These are phyloP conservation scores for Microstegium vimineum DNA, from an alignment of 176 grass and related monocot species.

Conservation along the genomic window DNA sequence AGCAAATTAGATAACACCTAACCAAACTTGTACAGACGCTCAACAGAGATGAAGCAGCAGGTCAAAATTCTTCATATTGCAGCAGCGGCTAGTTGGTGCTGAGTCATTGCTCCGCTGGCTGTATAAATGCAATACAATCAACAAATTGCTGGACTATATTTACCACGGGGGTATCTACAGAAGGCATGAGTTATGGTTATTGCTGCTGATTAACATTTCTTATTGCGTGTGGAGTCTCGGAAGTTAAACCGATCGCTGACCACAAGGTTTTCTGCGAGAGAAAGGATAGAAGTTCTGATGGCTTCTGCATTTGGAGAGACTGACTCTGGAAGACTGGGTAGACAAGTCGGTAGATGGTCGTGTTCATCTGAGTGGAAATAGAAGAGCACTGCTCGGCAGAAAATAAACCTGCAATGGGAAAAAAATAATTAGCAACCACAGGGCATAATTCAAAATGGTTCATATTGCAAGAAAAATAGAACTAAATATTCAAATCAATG, in stretches of 20 bases:
- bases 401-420: constrained; percentile 81
- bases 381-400: constrained; percentile 79
- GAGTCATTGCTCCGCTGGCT: constrained; percentile 9
- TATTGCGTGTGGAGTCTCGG: constrained; percentile 26
- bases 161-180: constrained; percentile 93
- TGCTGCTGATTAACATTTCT: constrained; percentile 42
- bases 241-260: constrained; percentile 74
- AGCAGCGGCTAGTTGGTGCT: constrained; percentile 17
- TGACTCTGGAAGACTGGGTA: constrained; percentile 69
- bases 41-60: constrained; percentile 31
- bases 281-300: constrained; percentile 54
- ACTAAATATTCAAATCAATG: neutral
- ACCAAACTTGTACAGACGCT: constrained; percentile 42
- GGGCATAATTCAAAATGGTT: neutral
- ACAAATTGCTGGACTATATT: constrained; percentile 85
- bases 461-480: neutral
- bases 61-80: constrained; percentile 30
- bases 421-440: neutral
- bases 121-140: constrained; percentile 75
- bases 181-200: constrained; percentile 41
- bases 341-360: constrained; percentile 60
- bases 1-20: constrained; percentile 32
- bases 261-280: constrained; percentile 70
- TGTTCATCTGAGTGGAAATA: constrained; percentile 44
- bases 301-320: constrained; percentile 62